Percentiles rank a stretch among this genome's conserved stretches.
phyloP scores from a whole-genome alignment of 371 early-diverging fungal genomes.

The Mucor mucedo region DNA sequence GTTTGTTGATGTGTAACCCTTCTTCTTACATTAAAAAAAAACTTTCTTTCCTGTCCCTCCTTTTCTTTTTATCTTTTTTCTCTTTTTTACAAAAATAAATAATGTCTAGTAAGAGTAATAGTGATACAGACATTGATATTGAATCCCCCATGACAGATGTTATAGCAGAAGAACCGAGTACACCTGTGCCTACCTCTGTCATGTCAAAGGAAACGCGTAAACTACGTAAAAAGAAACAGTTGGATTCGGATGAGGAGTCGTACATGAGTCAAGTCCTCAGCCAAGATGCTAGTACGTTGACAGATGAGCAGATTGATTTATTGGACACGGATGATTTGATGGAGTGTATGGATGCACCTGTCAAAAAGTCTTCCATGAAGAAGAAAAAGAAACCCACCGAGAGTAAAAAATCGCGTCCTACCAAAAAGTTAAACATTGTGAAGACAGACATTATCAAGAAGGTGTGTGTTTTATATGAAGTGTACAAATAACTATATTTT shows the following conservation, averaged over 20 bases:
- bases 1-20: constrained; percentile 2
- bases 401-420: constrained; percentile 1
- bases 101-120: constrained; percentile 6
- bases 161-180: neutral
- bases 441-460: constrained; percentile 6
- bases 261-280: neutral
- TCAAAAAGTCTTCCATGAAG: neutral
- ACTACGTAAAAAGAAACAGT: constrained; percentile 20
- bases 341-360: constrained; percentile 18
- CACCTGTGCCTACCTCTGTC: neutral
- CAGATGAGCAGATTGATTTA: constrained; percentile 17
- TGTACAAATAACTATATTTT: neutral
- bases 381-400: constrained; percentile 6
- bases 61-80: constrained; percentile 1
- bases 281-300: neutral
- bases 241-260: constrained; percentile 12
- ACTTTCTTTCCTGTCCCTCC: neutral
- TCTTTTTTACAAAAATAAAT: neutral
- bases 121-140: constrained; percentile 12
- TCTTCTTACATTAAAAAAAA: neutral
- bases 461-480: neutral
- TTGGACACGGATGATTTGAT: constrained; percentile 40
- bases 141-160: neutral
- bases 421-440: neutral
- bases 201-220: constrained; percentile 23